Evolutionary conservation across 441 rosid species (phyloP), one percentile per base, ranked within the genome.

Genomic region (Euphorbia schlechtendalii): DNA sequence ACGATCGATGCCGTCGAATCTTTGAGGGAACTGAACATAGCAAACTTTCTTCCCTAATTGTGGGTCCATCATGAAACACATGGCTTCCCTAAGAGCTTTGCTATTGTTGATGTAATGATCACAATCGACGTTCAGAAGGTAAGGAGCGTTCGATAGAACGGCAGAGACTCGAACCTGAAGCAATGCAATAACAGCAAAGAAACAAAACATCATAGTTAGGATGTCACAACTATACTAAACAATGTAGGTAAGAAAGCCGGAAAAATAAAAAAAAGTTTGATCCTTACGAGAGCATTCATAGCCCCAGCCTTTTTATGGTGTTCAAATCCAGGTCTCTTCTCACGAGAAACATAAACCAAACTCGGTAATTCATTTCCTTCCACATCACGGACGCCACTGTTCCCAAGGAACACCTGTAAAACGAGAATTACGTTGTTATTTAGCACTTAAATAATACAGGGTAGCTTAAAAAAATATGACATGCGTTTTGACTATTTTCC

Each of bases 41-140:
- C 96, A 94, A 58, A 89, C 80, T 71, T 86, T 94, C 85, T 84
- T 94, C 69, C 99, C 96, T 4, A 88, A 84, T 38, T 74, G 82
- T 20, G 97, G 97, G 66, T 94, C 97, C 98, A 91, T 91, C 96
- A 94, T 82, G 80, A 94, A 94, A 80, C 97, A 94, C 98, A 94
- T 91, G 25, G 99, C 90, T 80, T 94, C 96, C 54, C 96, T 73
- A 45, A 91, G 89, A 62, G 99, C 99, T 74, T 87, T 94, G 73
- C 99, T 87, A 61, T 94, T 94, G 92, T 91, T 94, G 63, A 91
- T 83, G 65, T 87, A 89, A 67, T 89, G 99, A 85, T 94, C 98
- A 73, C 99, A 94, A 65, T 94, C 99, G 0, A 94, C 98, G 56
- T 94, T 91, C 77, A 91, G 85, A 64, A 94, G 66, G 73, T 86